Conservation (phyloP, 495 filamentous ascomycete species). For the Penicillium tannophilum region DNA sequence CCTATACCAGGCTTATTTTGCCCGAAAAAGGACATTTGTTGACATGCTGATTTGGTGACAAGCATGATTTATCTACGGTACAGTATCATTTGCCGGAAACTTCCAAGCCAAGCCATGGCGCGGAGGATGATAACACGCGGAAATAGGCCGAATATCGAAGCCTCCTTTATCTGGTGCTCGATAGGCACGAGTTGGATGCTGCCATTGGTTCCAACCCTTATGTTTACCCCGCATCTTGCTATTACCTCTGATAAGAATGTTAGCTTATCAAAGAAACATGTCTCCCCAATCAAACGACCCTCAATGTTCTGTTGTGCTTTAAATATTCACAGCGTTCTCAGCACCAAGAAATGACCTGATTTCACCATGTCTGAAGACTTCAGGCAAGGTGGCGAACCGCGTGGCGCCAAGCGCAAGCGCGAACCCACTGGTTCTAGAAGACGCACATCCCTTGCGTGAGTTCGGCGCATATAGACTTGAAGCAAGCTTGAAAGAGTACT, state of each 20-base stretch:
- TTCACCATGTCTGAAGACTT: constrained; percentile 4
- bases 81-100: background rate
- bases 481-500: background rate
- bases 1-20: too few species aligned
- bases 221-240: constrained; percentile 18
- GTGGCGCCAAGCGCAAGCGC: constrained; percentile 17
- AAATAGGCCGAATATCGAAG: background rate
- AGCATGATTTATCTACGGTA: too few species aligned
- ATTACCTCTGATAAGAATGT: constrained; percentile 13
- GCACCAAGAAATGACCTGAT: background rate
- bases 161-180: background rate
- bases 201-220: background rate
- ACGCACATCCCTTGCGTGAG: constrained; percentile 6
- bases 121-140: background rate
- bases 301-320: background rate
- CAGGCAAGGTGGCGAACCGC: constrained; percentile 1
- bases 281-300: background rate
- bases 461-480: background rate
- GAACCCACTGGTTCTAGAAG: constrained; percentile 8
- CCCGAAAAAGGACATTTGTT: too few species aligned
- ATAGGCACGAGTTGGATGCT: background rate
- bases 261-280: constrained; percentile 3
- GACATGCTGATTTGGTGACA: too few species aligned
- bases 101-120: too few species aligned
- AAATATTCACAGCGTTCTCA: background rate